Evolutionary conservation across 345 rosid genomes (phyloP), one percentile per base, ranked within the genome.

Genomic region (Hevea brasiliensis): DNA sequence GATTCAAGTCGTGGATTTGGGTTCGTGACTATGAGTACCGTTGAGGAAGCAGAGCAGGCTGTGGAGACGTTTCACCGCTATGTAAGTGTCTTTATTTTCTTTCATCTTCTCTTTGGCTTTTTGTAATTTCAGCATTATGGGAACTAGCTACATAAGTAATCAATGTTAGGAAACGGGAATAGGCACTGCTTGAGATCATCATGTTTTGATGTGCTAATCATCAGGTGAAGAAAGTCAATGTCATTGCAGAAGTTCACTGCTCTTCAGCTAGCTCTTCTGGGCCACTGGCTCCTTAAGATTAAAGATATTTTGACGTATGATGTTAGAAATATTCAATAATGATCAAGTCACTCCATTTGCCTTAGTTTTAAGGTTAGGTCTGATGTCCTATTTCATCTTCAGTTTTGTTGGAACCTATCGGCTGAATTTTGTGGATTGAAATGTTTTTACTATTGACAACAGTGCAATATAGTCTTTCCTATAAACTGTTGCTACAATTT

Each of bases 1-100:
- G 93, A 94, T 67, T 86, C 79, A 76, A 94, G 98, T 60, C 91
- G 98, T 45, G 98, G 98, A 23, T 94, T 94, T 61, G 98, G 98
- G 58, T 94, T 94, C 32, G 97, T 94, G 80, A 89, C 92, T 1
- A 90, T 94, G 97, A 92, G 93, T 74, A 82, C 89, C 0, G 92
- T 90, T 70, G 95, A 89, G 51, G 98, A 94, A 83, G 95, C 95
- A 41, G 98, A 94, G 65, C 85, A 74, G 75, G 98, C 95, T 63
- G 90, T 85, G 1, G 96, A 90, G 24, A 78, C 80, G 80, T 78
- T 90, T 56, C 75, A 87, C 76, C 86, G 90, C 65, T 88, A 85
- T 82, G 98, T 92, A 81, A 87, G 97, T 80, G 83, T 20, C 11
- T 21, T 75, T 70, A 17, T 6, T 27, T 54, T 13, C 23, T 45